Conservation (phyloP, 2,329 filamentous ascomycete genomes). For the Aureobasidium pullulans region DNA sequence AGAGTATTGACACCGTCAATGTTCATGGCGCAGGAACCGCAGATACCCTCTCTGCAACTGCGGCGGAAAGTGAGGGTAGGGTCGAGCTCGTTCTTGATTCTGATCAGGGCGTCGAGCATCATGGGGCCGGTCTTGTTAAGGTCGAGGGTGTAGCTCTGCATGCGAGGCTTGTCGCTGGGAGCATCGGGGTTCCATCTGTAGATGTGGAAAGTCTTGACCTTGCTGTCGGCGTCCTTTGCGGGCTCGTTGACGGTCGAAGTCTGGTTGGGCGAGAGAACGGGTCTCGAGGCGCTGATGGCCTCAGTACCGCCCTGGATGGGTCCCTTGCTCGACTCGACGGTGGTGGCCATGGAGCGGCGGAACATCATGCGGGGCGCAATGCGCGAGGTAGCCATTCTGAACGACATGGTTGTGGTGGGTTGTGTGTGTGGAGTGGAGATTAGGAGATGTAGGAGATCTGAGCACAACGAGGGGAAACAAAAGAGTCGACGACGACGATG, state of each 20-base stretch:
- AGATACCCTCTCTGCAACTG: conserved; percentile 96
- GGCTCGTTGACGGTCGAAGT: conserved; percentile 57
- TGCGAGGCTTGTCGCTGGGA: conserved; percentile 84
- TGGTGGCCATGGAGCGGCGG: conserved; percentile 30
- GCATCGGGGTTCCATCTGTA: conserved; percentile 98
- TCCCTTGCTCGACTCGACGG: conserved; percentile 26
- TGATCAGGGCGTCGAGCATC: conserved; percentile 92
- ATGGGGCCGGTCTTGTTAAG: conserved; percentile 99
- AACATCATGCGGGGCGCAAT: conserved; percentile 23
- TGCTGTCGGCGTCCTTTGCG: conserved; percentile 47
- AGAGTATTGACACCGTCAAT: conserved; percentile 98
- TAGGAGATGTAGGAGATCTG: conserved; percentile 9
- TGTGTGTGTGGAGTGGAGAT: conserved; percentile 16
- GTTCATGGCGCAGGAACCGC: conserved; percentile 98
- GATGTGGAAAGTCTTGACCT: conserved; percentile 92
- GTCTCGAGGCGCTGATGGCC: conserved; percentile 24
- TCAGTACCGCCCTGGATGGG: conserved; percentile 25
- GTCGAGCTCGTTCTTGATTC: conserved; percentile 99
- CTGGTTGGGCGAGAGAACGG: conserved; percentile 41
- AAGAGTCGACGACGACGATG: conserved; percentile 9
- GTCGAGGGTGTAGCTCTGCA: conserved; percentile 93
- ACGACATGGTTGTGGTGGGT: conserved; percentile 23
- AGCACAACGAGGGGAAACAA: not conserved
- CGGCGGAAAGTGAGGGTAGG: conserved; percentile 92
- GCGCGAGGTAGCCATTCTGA: conserved; percentile 30